Conservation (phyloP, 2,329 filamentous ascomycete genomes). For the Phaeosphaeriaceae sp. region DNA sequence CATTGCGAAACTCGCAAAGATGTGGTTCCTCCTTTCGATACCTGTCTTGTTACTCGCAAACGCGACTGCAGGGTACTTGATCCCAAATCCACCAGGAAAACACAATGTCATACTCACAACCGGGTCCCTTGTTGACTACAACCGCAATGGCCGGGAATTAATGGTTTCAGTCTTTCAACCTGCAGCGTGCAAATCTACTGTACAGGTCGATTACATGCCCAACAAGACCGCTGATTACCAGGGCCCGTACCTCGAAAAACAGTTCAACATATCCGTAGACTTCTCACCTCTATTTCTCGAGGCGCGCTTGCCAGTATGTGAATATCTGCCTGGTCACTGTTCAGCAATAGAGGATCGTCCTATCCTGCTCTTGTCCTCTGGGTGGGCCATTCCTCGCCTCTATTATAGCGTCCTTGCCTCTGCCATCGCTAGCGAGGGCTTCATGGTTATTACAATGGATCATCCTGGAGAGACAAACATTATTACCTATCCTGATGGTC, state of each 20-base stretch:
- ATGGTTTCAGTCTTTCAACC: conserved; percentile 29
- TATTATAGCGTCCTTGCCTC: conserved; percentile 52
- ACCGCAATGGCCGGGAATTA: conserved; percentile 19
- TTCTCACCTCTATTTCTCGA: conserved; percentile 25
- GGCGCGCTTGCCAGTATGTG: conserved; percentile 26
- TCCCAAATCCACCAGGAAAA: conserved; percentile 20
- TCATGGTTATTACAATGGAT: conserved; percentile 56
- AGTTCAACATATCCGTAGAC: conserved; percentile 22
- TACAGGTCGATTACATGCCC: conserved; percentile 24
- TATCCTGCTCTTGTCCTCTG: conserved; percentile 53
- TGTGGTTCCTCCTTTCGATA: too few relatives aligned
- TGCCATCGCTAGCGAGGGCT: conserved; percentile 56
- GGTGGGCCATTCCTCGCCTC: conserved; percentile 50
- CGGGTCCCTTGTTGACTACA: conserved; percentile 25
- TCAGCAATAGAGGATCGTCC: conserved; percentile 14
- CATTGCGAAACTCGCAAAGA: too few relatives aligned
- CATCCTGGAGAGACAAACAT: conserved; percentile 55
- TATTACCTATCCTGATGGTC: conserved; percentile 56
- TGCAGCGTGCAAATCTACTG: conserved; percentile 17
- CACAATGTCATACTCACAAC: conserved; percentile 29
- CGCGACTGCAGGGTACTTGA: too few relatives aligned
- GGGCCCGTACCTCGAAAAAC: conserved; percentile 16
- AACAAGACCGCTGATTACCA: conserved; percentile 27
- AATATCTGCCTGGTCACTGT: conserved; percentile 9
- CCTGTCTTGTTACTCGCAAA: too few relatives aligned